Conservation (phyloP, 1,284 basidiomycete genomes). For the Boletellus deceptivus region DNA sequence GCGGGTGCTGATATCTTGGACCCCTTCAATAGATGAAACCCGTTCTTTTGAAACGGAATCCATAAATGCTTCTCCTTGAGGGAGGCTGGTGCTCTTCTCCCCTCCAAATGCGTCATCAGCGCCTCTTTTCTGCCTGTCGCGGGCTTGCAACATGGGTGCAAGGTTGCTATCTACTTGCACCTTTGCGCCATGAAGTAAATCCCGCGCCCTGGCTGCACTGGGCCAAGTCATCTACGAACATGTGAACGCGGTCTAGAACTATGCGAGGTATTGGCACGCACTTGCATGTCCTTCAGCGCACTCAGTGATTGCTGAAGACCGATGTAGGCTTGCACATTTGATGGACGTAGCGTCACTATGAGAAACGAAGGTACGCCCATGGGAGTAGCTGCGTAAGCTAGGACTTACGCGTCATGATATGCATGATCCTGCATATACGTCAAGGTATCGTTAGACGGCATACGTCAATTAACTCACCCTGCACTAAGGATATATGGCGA, state of each 20-base stretch:
- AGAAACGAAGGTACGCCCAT: constrained; percentile 7
- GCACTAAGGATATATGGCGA: constrained; percentile 75
- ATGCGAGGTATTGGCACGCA: constrained; percentile 27
- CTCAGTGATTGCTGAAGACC: constrained; percentile 67
- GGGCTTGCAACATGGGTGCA: constrained; percentile 34
- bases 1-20: constrained; percentile 56
- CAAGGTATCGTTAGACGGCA: constrained; percentile 3
- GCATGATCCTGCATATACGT: constrained; percentile 67
- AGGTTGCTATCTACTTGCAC: constrained; percentile 48
- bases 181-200: constrained; percentile 68
- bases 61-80: constrained; percentile 44
- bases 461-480: constrained; percentile 48
- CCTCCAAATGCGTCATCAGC: constrained; percentile 65
- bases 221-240: constrained; percentile 60
- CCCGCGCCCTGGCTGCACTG: constrained; percentile 66
- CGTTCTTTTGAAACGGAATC: constrained; percentile 25
- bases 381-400: neutral
- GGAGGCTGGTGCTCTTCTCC: constrained; percentile 48
- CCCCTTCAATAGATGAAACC: constrained; percentile 35
- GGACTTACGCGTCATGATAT: constrained; percentile 67
- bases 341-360: constrained; percentile 66
- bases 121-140: constrained; percentile 55
- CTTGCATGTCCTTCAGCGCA: constrained; percentile 71
- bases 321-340: constrained; percentile 63
- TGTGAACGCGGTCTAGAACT: constrained; percentile 12